Evolutionary conservation across 345 rosid genomes (phyloP).

Genomic region (Ceriops decandra): DNA sequence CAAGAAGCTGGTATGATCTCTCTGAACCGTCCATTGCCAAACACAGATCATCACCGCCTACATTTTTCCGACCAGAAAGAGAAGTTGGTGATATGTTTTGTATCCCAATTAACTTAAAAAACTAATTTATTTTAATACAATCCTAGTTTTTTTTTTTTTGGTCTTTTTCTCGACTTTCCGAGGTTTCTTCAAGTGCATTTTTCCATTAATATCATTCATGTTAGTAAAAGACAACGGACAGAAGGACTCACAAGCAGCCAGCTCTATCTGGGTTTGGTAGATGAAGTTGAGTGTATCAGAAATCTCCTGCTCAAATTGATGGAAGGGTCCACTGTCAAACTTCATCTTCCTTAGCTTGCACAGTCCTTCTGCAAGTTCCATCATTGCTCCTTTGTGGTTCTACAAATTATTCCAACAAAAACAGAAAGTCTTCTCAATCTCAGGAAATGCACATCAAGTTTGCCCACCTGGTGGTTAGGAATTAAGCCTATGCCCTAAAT

Average conservation of each 20-base stretch:
- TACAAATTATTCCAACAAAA: constrained; percentile 12
- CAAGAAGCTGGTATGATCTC: constrained; percentile 76
- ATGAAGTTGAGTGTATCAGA: constrained; percentile 71
- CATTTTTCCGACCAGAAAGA: not conserved
- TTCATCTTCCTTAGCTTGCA: constrained; percentile 84
- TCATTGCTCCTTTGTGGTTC: constrained; percentile 96
- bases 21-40: constrained; percentile 78
- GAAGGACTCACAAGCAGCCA: constrained; percentile 69
- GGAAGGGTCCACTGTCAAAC: constrained; percentile 62
- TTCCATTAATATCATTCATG: too few species aligned
- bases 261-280: constrained; percentile 76
- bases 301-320: constrained; percentile 63
- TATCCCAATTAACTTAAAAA: too few species aligned
- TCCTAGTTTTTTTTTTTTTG: too few species aligned
- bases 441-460: not conserved
- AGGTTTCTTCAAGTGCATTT: too few species aligned
- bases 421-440: too few species aligned
- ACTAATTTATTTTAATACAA: too few species aligned
- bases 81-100: not conserved
- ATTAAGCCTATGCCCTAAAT: too few species aligned
- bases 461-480: not conserved
- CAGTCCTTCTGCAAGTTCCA: constrained; percentile 89
- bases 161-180: too few species aligned
- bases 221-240: not conserved
- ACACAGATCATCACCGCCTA: constrained; percentile 75